Evolutionary conservation across 2,329 filamentous ascomycete genomes (phyloP).

Genomic region (Arthrinium puccinioides): DNA sequence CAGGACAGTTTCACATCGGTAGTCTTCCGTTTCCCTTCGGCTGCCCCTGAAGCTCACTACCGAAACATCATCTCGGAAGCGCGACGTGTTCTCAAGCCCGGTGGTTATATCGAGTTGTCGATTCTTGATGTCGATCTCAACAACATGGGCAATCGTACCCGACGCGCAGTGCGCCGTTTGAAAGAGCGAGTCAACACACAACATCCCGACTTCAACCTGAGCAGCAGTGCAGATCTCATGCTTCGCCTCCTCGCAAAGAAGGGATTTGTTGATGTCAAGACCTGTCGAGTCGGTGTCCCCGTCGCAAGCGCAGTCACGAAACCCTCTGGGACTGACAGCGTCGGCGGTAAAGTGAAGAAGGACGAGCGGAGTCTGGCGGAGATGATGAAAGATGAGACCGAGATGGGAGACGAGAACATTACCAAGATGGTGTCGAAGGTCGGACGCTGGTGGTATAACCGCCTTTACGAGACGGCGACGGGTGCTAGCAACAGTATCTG

Average conservation of each 20-base stretch:
- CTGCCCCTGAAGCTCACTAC: conserved; percentile 60
- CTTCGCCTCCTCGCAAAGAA: conserved; percentile 60
- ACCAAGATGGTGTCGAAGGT: conserved; percentile 88
- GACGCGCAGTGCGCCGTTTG: conserved; percentile 60
- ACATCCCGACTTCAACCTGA: conserved; percentile 53
- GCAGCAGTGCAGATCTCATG: conserved; percentile 52
- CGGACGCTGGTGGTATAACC: conserved; percentile 92
- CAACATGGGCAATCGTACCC: conserved; percentile 69
- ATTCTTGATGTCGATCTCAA: conserved; percentile 75
- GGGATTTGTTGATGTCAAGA: conserved; percentile 66
- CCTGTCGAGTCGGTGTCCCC: conserved; percentile 71
- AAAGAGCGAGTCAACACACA: conserved; percentile 63
- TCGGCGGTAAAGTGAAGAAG: conserved; percentile 24
- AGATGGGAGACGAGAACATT: conserved; percentile 73
- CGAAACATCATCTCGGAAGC: conserved; percentile 67
- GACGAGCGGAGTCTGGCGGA: conserved; percentile 57
- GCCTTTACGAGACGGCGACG: conserved; percentile 73
- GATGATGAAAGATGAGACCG: conserved; percentile 64
- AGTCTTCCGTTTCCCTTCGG: conserved; percentile 69
- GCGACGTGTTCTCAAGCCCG: conserved; percentile 69
- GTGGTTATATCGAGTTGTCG: conserved; percentile 71
- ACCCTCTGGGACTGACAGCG: conserved; percentile 5
- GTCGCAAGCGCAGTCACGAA: conserved; percentile 47
- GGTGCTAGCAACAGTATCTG: conserved; percentile 62
- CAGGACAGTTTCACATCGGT: conserved; percentile 69